A percentile compares a stretch with the other conserved stretches of the same genome.
Evolutionary conservation across 2,329 filamentous ascomycete genomes (phyloP).

Genomic region (Microcyclosporella mali): DNA sequence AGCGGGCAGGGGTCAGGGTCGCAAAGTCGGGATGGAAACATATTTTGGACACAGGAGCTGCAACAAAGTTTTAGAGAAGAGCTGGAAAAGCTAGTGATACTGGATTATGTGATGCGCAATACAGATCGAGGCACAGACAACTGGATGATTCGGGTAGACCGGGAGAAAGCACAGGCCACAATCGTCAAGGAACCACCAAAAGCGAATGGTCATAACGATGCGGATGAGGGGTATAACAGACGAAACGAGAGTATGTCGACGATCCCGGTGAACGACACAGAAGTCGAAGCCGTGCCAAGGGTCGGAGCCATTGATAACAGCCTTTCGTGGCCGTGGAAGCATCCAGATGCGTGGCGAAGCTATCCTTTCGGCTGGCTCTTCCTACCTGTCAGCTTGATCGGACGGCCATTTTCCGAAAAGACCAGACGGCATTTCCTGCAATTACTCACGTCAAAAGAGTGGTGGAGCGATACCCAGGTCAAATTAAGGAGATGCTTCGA

Average conservation of each 20-base stretch:
- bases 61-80: conserved; percentile 93
- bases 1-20: conserved; percentile 8
- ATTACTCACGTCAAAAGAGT: conserved; percentile 83
- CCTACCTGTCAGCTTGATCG: conserved; percentile 90
- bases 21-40: conserved; percentile 42
- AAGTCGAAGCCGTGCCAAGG: conserved; percentile 56
- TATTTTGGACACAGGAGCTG: conserved; percentile 79
- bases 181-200: conserved; percentile 80
- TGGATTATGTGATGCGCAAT: conserved; percentile 99
- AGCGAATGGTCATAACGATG: conserved; percentile 42
- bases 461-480: conserved; percentile 93
- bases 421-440: conserved; percentile 95
- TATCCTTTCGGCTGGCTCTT: conserved; percentile 99
- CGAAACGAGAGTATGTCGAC: conserved; percentile 80
- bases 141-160: conserved; percentile 98
- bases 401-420: conserved; percentile 88
- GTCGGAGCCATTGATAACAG: conserved; percentile 97
- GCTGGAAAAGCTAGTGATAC: conserved; percentile 90
- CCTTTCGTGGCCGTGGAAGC: conserved; percentile 98
- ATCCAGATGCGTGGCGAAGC: conserved; percentile 84
- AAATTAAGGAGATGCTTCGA: conserved; percentile 82
- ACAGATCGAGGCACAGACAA: conserved; percentile 95
- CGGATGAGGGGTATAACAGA: conserved; percentile 26
- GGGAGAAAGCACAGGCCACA: conserved; percentile 71
- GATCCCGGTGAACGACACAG: conserved; percentile 31